phyloP scores from a whole-genome alignment of 306 rosid genomes.

The Citrullus amarus region DNA sequence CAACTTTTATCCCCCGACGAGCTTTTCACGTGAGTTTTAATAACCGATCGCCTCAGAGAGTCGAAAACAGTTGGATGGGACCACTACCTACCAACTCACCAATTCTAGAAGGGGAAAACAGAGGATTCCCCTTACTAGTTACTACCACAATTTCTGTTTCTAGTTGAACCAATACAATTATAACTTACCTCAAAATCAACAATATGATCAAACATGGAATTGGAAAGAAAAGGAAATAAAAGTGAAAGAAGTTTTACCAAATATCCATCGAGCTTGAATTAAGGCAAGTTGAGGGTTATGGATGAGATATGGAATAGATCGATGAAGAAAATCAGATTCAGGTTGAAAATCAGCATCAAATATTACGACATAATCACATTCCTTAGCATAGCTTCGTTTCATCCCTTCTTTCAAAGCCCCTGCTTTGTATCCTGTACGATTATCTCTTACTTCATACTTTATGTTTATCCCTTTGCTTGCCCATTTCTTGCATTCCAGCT shows the following conservation, averaged over 20 bases:
- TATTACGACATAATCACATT: constrained; percentile 66
- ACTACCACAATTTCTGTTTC: neutral
- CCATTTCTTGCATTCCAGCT: constrained; percentile 72
- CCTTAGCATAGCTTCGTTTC: constrained; percentile 51
- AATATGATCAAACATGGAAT: neutral
- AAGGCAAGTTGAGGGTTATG: constrained; percentile 59
- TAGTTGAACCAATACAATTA: neutral
- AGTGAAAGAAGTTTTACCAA: constrained; percentile 32
- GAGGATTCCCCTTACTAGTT: no score
- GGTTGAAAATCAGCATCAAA: constrained; percentile 95
- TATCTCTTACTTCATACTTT: constrained; percentile 70
- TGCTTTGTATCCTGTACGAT: constrained; percentile 75
- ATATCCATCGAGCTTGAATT: constrained; percentile 81
- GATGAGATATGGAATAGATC: constrained; percentile 58
- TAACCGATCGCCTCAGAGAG: no score
- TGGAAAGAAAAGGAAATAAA: neutral
- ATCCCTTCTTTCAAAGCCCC: constrained; percentile 84
- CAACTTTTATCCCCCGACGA: no score
- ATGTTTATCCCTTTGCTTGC: constrained; percentile 64
- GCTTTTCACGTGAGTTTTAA: no score
- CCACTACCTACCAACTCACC: no score
- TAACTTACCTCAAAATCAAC: neutral
- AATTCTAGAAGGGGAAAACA: no score
- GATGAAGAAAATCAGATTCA: constrained; percentile 58
- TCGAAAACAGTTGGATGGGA: no score